Base-by-base conservation (phyloP, 306 rosid species). In the Calophaca sinica region DNA sequence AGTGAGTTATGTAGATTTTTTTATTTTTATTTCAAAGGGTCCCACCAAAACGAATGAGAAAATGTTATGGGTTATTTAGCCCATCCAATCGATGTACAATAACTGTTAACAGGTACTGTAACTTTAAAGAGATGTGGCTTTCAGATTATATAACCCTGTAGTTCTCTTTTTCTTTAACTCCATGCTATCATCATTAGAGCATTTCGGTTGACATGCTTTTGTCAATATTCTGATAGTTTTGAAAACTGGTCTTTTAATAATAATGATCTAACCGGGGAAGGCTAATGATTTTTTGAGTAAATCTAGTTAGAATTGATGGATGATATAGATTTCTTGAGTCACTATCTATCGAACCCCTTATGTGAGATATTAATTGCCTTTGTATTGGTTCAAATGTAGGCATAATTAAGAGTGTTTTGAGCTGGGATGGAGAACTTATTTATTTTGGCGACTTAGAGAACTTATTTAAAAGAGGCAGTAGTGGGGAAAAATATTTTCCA, bases 1-100 rank as follows among this genome's bases (percentile, higher is more conserved):
- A 86, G 83, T 75, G 86, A 88, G 96, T 83, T 87, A 81, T 80
- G 91, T 89, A 90, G 96, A 90, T 77, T n/a, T n/a, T n/a, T n/a
- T n/a, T n/a, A n/a, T 94, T 91, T 91, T 67, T 68, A 84, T 66
- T 88, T 86, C 80, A 84, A 80, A 87, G 74, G 86, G 55, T 81
- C 87, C 87, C 69, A 68, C 76, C 82, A 74, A 84, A 85, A 82
- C 79, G 94, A 85, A 84, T 85, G 89, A 80, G 89, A 80, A 84
- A 86, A 87, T 89, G 87, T 77, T 84, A 85, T 85, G 87, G 84
- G 83, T 78, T 83, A 75, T 79, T 86, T 80, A 76, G 86, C 83
- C 82, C 89, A 79, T 86, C 92, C 87, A 75, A 83, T 84, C 89
- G 68, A 62, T 94, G 98, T 91, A 87, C 89, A 86, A 87, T 86